Evolutionary conservation across 345 rosid genomes (phyloP).

Genomic region (Populus alba): DNA sequence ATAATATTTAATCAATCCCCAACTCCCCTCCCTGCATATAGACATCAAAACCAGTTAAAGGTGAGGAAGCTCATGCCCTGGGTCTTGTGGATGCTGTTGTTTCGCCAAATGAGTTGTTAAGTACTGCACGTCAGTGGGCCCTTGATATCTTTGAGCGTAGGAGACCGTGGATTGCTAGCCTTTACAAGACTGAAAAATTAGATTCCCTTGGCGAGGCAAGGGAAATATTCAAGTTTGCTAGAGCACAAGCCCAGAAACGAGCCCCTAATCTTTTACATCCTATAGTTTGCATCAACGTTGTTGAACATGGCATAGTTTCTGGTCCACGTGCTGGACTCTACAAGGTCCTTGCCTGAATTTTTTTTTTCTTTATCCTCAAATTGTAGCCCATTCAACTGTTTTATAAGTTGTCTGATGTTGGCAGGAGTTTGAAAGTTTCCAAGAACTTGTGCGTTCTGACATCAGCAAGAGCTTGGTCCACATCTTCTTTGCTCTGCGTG

Average conservation of each 20-base stretch:
- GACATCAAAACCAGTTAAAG: conserved; percentile 81
- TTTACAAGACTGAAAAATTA: conserved; percentile 72
- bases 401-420: conserved; percentile 20
- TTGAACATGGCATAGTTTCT: conserved; percentile 84
- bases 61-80: conserved; percentile 63
- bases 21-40: conserved; percentile 14
- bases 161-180: conserved; percentile 83
- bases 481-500: conserved; percentile 83
- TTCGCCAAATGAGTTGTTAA: conserved; percentile 58
- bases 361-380: conserved; percentile 9
- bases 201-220: conserved; percentile 88
- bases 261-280: conserved; percentile 89
- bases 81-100: conserved; percentile 85
- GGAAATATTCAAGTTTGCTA: conserved; percentile 80
- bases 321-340: conserved; percentile 73
- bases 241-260: conserved; percentile 62
- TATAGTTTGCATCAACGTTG: conserved; percentile 72
- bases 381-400: conserved; percentile 8
- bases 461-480: conserved; percentile 87
- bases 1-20: background rate
- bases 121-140: conserved; percentile 80
- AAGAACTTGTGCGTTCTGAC: conserved; percentile 54
- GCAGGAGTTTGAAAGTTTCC: conserved; percentile 74
- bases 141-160: conserved; percentile 64
- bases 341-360: conserved; percentile 50